Conservation (phyloP, 148 eudicot species). For the Dianthus caryophyllus region DNA sequence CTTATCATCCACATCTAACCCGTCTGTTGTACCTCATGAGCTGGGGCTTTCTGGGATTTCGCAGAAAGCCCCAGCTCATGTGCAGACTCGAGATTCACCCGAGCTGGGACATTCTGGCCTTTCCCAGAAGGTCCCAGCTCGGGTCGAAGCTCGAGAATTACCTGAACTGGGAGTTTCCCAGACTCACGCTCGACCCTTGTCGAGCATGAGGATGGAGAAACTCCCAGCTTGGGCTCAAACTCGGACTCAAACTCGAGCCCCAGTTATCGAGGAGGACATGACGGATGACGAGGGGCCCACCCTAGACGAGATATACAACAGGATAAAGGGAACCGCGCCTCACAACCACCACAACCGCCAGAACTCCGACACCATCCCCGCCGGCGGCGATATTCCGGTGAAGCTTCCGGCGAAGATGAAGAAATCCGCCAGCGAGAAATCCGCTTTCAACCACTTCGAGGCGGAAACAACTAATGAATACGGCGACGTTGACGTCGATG, state of each 20-base stretch:
- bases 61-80: no score
- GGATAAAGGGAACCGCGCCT: slow-evolving; percentile 17
- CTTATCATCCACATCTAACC: slow-evolving; percentile 8
- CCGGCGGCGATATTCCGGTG: slow-evolving; percentile 40
- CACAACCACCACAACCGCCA: slow-evolving; percentile 34
- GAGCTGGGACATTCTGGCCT: neutral
- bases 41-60: no score
- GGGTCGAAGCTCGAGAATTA: no score
- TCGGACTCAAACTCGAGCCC: neutral
- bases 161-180: neutral
- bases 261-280: slow-evolving; percentile 5
- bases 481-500: neutral
- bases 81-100: slow-evolving; percentile 17
- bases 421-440: slow-evolving; percentile 55
- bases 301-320: slow-evolving; percentile 61
- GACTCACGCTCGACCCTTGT: no score
- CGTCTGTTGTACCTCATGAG: no score
- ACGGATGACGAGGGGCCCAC: slow-evolving; percentile 31
- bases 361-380: slow-evolving; percentile 52
- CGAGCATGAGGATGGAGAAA: no score
- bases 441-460: slow-evolving; percentile 26
- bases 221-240: slow-evolving; percentile 19
- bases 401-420: slow-evolving; percentile 50
- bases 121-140: neutral
- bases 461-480: neutral